Evolutionary conservation across 176 grass and related monocot species (phyloP), one percentile per base, ranked within the genome.

Genomic region (Carex cristatella): DNA sequence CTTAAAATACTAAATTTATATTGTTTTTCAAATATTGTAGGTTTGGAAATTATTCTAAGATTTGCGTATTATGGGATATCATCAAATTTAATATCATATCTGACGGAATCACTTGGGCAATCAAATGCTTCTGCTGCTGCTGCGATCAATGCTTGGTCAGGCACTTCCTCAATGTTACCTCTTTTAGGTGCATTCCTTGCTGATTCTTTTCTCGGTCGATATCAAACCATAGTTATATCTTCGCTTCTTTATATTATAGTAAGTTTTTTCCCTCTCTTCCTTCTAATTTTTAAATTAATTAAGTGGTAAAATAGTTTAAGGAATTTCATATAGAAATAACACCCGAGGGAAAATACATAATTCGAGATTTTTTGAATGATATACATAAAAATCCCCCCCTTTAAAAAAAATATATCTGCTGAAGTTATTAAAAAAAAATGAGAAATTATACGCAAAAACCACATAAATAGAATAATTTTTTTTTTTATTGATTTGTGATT

Each of bases 161-260:
- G 89, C 46, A 65, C 86, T 11, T 70, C 89, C 6, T 60, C 59
- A 23, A 73, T 93, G 62, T 56, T 91, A 37, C 94, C 89, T 1
- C 40, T 97, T 42, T 69, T 91, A 16, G 94, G 91, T 6, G 94
- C 91, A 4, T 88, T 96, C 84, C 27, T 91, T 35, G 94, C 94
- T 4, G 94, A 93, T 69, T 82, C 94, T 0, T 91, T 38, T 44
- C 91, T 93, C 2, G 94, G 94, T 7, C 83, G 94, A 0, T 93
- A 86, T 85, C 16, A 10, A 7, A 86, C 87, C 49, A 88, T 96
- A 71, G 37, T 90, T 75, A 2, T 87, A 38, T 89, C 94, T 8
- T 87, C 87, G 31, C 18, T 92, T 12, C 89, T 96, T 81, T 90
- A 90, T 65, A 9, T 87, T 54, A 56, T 88, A 48, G 91, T 95